A percentile compares a stretch with the other conserved stretches of the same genome.
phyloP scores from a whole-genome alignment of 2,329 filamentous ascomycete species.

The Trichoderma citrinoviride region DNA sequence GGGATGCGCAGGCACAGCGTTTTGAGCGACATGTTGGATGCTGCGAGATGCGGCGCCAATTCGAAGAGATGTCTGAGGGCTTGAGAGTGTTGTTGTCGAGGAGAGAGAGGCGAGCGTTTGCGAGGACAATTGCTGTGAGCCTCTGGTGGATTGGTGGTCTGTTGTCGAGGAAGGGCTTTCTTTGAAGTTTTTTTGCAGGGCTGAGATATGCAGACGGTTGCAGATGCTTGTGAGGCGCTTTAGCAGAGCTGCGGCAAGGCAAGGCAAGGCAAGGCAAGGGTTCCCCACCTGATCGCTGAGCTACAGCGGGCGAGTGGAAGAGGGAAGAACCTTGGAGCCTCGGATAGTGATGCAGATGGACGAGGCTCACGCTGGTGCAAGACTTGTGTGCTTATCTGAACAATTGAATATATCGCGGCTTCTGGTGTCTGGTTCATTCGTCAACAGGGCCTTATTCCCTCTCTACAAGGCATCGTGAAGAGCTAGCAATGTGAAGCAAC shows the following conservation, averaged over 20 bases:
- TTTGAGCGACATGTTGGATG: conserved; percentile 33
- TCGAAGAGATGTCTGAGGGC: background rate
- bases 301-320: background rate
- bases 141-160: background rate
- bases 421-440: too few relatives aligned
- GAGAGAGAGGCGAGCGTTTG: background rate
- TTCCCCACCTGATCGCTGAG: conserved; percentile 2
- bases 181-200: background rate
- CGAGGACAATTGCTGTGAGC: background rate
- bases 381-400: too few relatives aligned
- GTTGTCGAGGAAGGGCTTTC: background rate
- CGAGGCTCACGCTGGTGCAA: too few relatives aligned
- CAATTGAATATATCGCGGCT: too few relatives aligned
- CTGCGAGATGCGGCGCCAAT: background rate
- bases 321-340: background rate
- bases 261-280: background rate
- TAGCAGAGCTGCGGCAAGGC: background rate
- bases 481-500: too few relatives aligned
- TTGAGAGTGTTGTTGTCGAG: background rate
- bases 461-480: too few relatives aligned
- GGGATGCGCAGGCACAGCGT: conserved; percentile 35
- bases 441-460: too few relatives aligned
- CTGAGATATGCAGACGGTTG: conserved; percentile 1
- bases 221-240: background rate
- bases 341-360: background rate